Evolutionary conservation across 345 rosid species (phyloP), one percentile per base, ranked within the genome.

Genomic region (Aquilaria yunnanensis): DNA sequence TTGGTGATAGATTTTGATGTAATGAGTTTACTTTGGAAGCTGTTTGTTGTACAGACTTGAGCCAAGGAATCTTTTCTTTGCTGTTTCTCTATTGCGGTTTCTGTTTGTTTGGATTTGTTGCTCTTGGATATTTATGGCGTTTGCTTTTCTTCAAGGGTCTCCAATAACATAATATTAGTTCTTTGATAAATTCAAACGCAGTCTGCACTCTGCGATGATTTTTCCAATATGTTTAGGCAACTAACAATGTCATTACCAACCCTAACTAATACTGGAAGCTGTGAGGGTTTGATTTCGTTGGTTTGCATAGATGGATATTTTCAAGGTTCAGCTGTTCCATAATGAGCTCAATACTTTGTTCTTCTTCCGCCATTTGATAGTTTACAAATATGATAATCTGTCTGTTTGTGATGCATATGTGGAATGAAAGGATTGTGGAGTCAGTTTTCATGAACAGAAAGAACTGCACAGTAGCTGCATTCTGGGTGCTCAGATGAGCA

Each of bases 401-500:
- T 63, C 74, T 67, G 66, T 76, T 59, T 67, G 23, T 67, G 67
- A 51, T 4, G 8, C 41, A 29, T 65, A 54, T 77, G 61, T 71
- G 67, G 65, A 37, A 30, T 54, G 69, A 72, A 74, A 70, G 73
- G 45, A 43, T 62, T 68, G 67, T 56, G 51, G 33, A 14, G 54
- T 69, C 33, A 14, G 61, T 66, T 59, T 46, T 56, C 59, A 54
- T 29, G 56, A 56, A 51, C 68, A 60, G 68, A 72, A 59, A 66
- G 67, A 59, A 73, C 51, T 70, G 65, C 37, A 56, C 45, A 65
- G 51, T 37, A 75, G 66, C 57, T 60, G 23, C 55, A 43, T 16
- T 71, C 63, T 80, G 78, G 73, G 73, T 73, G 72, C 64, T 66
- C 85, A 77, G 84, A 86, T 94, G 97, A 85, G 75, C 77, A 81